Percentiles rank a stretch among this genome's conserved stretches.
Conservation (phyloP, 768 basidiomycete genomes). For the Phallus indusiatus region DNA sequence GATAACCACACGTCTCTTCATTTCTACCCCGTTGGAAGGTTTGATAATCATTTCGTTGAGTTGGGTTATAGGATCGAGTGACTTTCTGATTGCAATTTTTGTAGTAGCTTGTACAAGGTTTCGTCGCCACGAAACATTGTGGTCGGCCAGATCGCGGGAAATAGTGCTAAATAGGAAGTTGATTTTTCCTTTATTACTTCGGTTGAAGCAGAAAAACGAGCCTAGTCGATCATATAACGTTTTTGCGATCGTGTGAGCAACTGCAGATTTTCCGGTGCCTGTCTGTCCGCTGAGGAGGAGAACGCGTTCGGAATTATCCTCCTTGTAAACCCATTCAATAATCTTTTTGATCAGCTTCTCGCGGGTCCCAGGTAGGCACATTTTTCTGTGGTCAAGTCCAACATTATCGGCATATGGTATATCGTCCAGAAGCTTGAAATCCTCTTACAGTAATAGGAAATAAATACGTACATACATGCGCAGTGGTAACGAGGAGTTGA, state of each 20-base stretch:
- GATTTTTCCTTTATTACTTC: too few relatives aligned
- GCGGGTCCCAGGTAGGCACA: too few relatives aligned
- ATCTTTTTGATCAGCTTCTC: too few relatives aligned
- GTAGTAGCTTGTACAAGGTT: not conserved
- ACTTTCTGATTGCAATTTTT: not conserved
- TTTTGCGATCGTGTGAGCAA: constrained; percentile 11
- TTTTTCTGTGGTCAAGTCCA: too few relatives aligned
- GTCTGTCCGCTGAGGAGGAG: too few relatives aligned
- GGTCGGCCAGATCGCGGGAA: constrained; percentile 5
- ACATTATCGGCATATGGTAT: too few relatives aligned
- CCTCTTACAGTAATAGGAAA: too few relatives aligned
- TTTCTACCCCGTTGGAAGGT: not conserved
- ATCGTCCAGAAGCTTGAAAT: too few relatives aligned
- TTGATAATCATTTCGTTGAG: not conserved
- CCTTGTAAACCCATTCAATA: not conserved
- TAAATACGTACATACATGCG: too few relatives aligned
- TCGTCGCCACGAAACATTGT: not conserved
- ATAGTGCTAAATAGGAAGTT: constrained; percentile 9
- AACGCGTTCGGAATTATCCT: not conserved
- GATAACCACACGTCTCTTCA: constrained; percentile 22
- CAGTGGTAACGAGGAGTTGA: too few relatives aligned
- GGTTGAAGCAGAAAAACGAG: not conserved
- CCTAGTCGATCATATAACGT: constrained; percentile 4
- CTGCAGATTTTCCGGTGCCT: too few relatives aligned
- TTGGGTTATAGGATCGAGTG: not conserved